Evolutionary conservation across 2,329 filamentous ascomycete species (phyloP).

Genomic region (Lasiodiplodia theobromae): DNA sequence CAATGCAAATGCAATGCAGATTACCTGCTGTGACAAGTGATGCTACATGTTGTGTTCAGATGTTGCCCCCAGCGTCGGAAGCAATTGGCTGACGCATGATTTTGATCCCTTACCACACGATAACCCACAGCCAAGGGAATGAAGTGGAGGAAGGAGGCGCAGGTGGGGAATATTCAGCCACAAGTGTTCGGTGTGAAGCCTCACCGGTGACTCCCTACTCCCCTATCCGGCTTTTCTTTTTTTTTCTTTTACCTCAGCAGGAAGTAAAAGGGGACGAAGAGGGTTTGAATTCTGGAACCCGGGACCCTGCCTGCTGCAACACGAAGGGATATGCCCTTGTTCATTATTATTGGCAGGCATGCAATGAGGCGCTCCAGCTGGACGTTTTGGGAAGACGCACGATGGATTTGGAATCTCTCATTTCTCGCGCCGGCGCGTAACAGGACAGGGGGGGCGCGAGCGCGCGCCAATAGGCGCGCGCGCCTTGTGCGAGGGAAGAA

Average conservation of each 20-base stretch:
- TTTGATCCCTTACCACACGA: background rate
- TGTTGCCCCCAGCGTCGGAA: background rate
- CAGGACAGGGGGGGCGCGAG: background rate
- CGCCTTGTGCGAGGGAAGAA: background rate
- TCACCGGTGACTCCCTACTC: conserved; percentile 5
- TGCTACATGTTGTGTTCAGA: conserved; percentile 25
- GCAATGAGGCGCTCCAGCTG: conserved; percentile 10
- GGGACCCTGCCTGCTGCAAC: background rate
- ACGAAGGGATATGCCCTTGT: conserved; percentile 19
- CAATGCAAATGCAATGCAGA: conserved; percentile 15
- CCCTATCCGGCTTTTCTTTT: background rate
- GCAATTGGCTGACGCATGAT: background rate
- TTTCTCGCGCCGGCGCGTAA: conserved; percentile 24
- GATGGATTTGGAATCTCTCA: conserved; percentile 25
- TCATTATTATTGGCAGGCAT: conserved; percentile 22
- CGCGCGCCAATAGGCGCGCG: background rate
- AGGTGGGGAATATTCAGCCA: conserved; percentile 5
- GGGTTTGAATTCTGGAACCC: background rate
- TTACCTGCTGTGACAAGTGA: conserved; percentile 15
- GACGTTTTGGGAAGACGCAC: conserved; percentile 5
- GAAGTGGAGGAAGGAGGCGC: background rate
- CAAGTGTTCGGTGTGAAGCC: background rate
- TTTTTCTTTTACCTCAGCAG: background rate
- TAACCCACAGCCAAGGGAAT: conserved; percentile 1
- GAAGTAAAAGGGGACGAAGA: conserved; percentile 12